Percentiles rank a stretch among this genome's conserved stretches.
Evolutionary conservation across 306 rosid genomes (phyloP).

Genomic region (Neltuma alba): DNA sequence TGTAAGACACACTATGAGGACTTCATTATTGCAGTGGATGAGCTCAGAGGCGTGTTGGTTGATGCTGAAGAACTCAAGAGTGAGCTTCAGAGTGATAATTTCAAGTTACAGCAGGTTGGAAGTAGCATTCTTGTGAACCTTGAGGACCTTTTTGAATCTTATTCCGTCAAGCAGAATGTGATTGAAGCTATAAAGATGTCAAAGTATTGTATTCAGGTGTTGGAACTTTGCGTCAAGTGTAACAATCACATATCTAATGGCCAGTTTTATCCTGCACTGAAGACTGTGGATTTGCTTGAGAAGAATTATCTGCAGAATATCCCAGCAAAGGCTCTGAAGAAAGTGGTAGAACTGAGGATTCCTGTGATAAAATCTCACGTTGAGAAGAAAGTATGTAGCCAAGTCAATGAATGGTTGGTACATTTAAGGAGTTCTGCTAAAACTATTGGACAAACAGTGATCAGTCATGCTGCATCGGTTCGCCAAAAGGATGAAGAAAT

Average conservation of each 20-base stretch:
- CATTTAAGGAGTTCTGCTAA: slow-evolving; percentile 83
- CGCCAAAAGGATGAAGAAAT: slow-evolving; percentile 84
- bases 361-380: slow-evolving; percentile 78
- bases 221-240: slow-evolving; percentile 92
- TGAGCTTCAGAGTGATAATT: slow-evolving; percentile 88
- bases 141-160: slow-evolving; percentile 93
- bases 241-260: slow-evolving; percentile 74
- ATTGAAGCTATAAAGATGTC: slow-evolving; percentile 83
- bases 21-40: slow-evolving; percentile 95
- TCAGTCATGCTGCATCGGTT: slow-evolving; percentile 64
- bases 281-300: slow-evolving; percentile 82
- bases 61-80: slow-evolving; percentile 96
- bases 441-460: slow-evolving; percentile 79
- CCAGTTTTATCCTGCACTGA: slow-evolving; percentile 78
- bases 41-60: slow-evolving; percentile 88
- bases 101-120: slow-evolving; percentile 90
- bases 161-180: slow-evolving; percentile 78
- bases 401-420: slow-evolving; percentile 92
- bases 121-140: slow-evolving; percentile 68
- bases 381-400: slow-evolving; percentile 76
- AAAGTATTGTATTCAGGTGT: slow-evolving; percentile 65
- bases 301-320: slow-evolving; percentile 58
- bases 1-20: slow-evolving; percentile 98
- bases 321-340: slow-evolving; percentile 71
- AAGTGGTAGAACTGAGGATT: slow-evolving; percentile 66